phyloP scores from a whole-genome alignment of 2,329 filamentous ascomycete genomes.

The Xylaria digitata region DNA sequence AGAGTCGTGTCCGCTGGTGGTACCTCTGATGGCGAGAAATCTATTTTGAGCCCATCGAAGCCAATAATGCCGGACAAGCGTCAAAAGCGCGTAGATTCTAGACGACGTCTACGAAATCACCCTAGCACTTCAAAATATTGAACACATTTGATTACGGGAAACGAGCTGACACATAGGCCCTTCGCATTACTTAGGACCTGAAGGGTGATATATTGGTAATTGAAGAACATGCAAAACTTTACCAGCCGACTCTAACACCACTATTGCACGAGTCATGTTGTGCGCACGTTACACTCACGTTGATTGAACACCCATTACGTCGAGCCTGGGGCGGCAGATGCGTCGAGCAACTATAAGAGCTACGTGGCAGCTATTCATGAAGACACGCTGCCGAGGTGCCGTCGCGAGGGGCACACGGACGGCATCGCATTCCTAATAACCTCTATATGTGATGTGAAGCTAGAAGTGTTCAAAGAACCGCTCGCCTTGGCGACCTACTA shows the following conservation, averaged over 20 bases:
- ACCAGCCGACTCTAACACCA: slow-evolving; percentile 13
- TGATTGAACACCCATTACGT: slow-evolving; percentile 7
- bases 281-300: slow-evolving; percentile 14
- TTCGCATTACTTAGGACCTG: slow-evolving; percentile 37
- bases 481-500: slow-evolving; percentile 4
- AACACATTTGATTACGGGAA: slow-evolving; percentile 12
- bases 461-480: slow-evolving; percentile 11
- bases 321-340: not conserved
- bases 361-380: slow-evolving; percentile 18
- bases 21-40: slow-evolving; percentile 31
- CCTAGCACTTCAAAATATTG: slow-evolving; percentile 12
- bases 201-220: slow-evolving; percentile 23
- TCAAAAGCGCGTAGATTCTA: slow-evolving; percentile 40
- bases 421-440: slow-evolving; percentile 21
- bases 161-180: slow-evolving; percentile 34
- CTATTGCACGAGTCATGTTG: slow-evolving; percentile 8
- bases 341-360: slow-evolving; percentile 14
- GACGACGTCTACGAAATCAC: slow-evolving; percentile 26
- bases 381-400: slow-evolving; percentile 10
- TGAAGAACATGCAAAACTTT: slow-evolving; percentile 28
- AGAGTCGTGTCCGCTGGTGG: slow-evolving; percentile 29
- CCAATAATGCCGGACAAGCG: slow-evolving; percentile 44
- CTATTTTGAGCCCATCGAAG: slow-evolving; percentile 38
- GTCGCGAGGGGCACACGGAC: not conserved
- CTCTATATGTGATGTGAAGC: slow-evolving; percentile 9